Evolutionary conservation across 345 rosid genomes (phyloP), one percentile per base, ranked within the genome.

Genomic region (Xanthoceras sorbifolium): DNA sequence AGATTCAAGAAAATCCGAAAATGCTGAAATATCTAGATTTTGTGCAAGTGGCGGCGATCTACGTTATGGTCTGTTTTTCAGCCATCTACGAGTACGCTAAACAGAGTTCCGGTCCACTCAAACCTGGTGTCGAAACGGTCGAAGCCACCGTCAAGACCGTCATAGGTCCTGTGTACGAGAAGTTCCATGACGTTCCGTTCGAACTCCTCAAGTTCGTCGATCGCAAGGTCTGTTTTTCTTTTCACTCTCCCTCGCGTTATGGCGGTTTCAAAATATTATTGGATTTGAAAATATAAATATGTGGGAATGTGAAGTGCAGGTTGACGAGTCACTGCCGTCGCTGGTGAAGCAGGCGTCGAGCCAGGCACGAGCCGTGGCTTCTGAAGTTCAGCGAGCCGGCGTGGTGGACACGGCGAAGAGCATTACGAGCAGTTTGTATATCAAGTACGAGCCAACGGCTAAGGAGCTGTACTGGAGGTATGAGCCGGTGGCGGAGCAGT

Each of bases 71-170:
- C 15, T 89, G 89, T 80, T 80, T 90, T 75, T 78, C 79, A 14
- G 81, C 77, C 42, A 14, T 91, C 40, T 91, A 90, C 72, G 93
- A 88, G 69, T 86, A 82, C 77, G 93, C 92, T n/a, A 94, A 93
- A 77, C 88, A 89, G 25, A 88, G 84, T 83, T 79, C 94, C 71
- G 97, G 95, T 67, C 95, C 97, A 2, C 91, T 91, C 26, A 84
- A 84, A 75, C 82, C 89, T 5, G 93, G 97, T 0, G 92, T 94
- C 57, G 84, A 88, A 65, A 74, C 88, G 69, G 85, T 94, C 63
- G 91, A 93, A 81, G 92, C 75, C 55, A 84, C 87, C 18, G 90
- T 86, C 72, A 79, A 71, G 67, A 80, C 85, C n/a, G 93, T 94
- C 22, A 75, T 89, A 52, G 82, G 91, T 0, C 98, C 97, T 29